Base-by-base conservation (phyloP, 495 filamentous ascomycete species). In the Lepidopterella palustris region DNA sequence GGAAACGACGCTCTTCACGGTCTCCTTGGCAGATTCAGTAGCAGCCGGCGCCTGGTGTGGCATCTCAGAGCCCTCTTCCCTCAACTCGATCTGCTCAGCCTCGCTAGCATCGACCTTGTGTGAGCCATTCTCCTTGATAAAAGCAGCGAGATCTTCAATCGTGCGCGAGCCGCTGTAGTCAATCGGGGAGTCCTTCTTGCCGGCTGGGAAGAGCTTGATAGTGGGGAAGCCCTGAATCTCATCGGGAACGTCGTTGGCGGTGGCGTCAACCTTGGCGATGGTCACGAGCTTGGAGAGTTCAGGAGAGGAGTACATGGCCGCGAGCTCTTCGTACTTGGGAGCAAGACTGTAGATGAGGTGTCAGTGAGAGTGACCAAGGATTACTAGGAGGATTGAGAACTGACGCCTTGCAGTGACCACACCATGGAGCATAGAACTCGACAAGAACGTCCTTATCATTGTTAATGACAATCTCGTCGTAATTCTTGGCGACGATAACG, bases 401-500 rank as follows among this genome's bases (percentile, higher is more conserved):
- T 82, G 76, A 42, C 35, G 90, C 87, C 80, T 98, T 98, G 87
- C 93, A 98, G 82, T 98, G 93, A 65, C 93, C 93, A 73, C 95
- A 99, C 95, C 93, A 97, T 42, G 95, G 95, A 24, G 93, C 93
- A 74, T 95, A 99, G 81, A 96, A 99, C 79, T 99, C 93, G 58
- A 96, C 82, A 62, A 99, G 82, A 45, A 99, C 93, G 76, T 99
- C 93, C 84, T 97, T 96, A 62, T 87, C 80, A 71, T 96, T 87
- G 67, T 99, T 85, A 29, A 97, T 81, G 70, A 99, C 92, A 52
- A 97, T 73, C 9, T 95, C 85, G 55, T 97, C 82, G 81, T 97
- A 99, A 76, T 83, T 93, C 74, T 95, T 86, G 71, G 93, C 93
- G 52, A 99, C 93, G 58, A 97, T 84, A 50, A 96, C 84, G 45